Evolutionary conservation across 129 eudicot genomes (phyloP).

Genomic region (Chrysanthemum lavandulifolium): DNA sequence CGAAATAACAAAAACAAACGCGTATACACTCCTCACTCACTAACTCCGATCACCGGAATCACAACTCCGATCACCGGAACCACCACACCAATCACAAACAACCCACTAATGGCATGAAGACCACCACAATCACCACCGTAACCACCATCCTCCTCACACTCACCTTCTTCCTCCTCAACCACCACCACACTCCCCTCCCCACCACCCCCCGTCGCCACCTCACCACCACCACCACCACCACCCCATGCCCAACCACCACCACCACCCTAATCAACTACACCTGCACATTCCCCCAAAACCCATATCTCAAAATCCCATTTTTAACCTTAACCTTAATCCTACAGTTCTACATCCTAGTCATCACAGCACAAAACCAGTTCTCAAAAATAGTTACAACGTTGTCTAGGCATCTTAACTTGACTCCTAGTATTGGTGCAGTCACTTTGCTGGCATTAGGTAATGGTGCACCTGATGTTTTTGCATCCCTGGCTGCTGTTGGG

Average conservation of each 20-base stretch:
- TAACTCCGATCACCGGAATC: no score
- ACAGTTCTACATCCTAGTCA: constrained; percentile 70
- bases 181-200: constrained; percentile 22
- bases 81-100: background rate
- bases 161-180: constrained; percentile 41
- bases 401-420: constrained; percentile 43
- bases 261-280: constrained; percentile 53
- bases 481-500: constrained; percentile 81
- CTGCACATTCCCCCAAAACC: constrained; percentile 49
- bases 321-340: constrained; percentile 48
- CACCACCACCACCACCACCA: constrained; percentile 36
- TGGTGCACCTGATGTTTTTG: constrained; percentile 95
- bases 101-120: constrained; percentile 35
- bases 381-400: constrained; percentile 72
- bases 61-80: constrained; percentile 27
- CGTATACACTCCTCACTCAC: background rate
- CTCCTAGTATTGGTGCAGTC: constrained; percentile 85
- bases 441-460: constrained; percentile 84
- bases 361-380: constrained; percentile 75
- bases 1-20: no score
- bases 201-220: constrained; percentile 56
- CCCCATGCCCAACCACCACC: constrained; percentile 35
- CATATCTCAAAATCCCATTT: constrained; percentile 54
- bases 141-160: constrained; percentile 37
- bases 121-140: constrained; percentile 32